Percentiles rank a stretch among this genome's conserved stretches.
Evolutionary conservation across 1,284 basidiomycete species (phyloP).

Genomic region (Microstroma glucosiphilum): DNA sequence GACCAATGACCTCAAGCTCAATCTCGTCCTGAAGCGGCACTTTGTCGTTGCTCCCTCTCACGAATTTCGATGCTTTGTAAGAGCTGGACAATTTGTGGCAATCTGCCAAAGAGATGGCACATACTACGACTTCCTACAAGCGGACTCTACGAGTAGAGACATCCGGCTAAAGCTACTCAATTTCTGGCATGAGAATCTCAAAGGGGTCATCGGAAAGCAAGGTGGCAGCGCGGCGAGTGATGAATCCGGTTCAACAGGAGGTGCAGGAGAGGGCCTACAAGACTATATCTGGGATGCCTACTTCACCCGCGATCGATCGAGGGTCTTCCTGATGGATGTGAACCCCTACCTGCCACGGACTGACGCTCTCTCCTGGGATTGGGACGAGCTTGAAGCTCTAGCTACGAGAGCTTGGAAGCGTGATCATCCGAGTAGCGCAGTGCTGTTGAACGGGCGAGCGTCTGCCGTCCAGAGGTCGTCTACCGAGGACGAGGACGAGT

Average conservation of each 20-base stretch:
- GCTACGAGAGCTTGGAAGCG: constrained; percentile 5
- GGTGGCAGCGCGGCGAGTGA: no score
- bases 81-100: constrained; percentile 54
- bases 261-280: constrained; percentile 3
- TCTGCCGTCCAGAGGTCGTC: no score
- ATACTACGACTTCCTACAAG: constrained; percentile 65
- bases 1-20: background rate
- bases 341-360: constrained; percentile 80
- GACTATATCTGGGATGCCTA: constrained; percentile 73
- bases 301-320: constrained; percentile 68
- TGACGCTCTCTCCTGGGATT: constrained; percentile 78
- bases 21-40: constrained; percentile 89
- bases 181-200: constrained; percentile 68
- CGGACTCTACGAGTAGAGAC: constrained; percentile 55
- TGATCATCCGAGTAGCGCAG: constrained; percentile 42
- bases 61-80: constrained; percentile 41
- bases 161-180: constrained; percentile 59
- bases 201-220: constrained; percentile 20
- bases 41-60: constrained; percentile 70
- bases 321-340: constrained; percentile 79
- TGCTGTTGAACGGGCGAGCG: background rate
- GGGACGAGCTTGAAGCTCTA: constrained; percentile 62
- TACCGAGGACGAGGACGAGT: constrained; percentile 54
- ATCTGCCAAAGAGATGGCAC: constrained; percentile 77
- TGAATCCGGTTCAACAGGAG: background rate